Evolutionary conservation across 805 yeast genomes (phyloP).

Genomic region (Candida multigemmis): DNA sequence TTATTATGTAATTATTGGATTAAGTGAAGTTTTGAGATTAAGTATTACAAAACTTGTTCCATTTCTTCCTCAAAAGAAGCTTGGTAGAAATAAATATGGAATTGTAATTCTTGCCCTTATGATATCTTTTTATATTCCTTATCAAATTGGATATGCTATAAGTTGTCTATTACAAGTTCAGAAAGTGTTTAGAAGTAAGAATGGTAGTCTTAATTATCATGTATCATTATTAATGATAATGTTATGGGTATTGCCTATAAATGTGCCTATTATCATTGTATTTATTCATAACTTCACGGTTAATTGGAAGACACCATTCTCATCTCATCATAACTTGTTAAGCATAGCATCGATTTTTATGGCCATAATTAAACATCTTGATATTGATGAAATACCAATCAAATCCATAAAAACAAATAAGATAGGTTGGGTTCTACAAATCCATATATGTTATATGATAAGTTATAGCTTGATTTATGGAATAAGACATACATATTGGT

Average conservation of each 20-base stretch:
- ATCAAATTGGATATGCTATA: slow-evolving; percentile 66
- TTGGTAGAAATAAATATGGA: too few species aligned
- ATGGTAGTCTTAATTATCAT: slow-evolving; percentile 46
- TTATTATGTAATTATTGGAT: too few species aligned
- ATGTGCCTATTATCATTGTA: slow-evolving; percentile 69
- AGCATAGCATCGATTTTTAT: slow-evolving; percentile 66
- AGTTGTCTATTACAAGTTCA: slow-evolving; percentile 49
- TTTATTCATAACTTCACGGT: slow-evolving; percentile 73
- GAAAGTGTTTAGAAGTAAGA: slow-evolving; percentile 32
- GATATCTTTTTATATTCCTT: slow-evolving; percentile 64
- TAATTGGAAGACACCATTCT: slow-evolving; percentile 76
- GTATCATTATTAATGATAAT: slow-evolving; percentile 55
- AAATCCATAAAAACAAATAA: slow-evolving; percentile 1
- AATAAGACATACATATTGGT: slow-evolving; percentile 72
- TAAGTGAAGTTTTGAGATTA: too few species aligned
- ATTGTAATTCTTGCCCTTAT: slow-evolving; percentile 28
- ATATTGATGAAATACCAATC: slow-evolving; percentile 2
- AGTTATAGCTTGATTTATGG: slow-evolving; percentile 67
- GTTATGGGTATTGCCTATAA: slow-evolving; percentile 74
- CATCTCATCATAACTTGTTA: slow-evolving; percentile 76
- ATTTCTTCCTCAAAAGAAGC: too few species aligned
- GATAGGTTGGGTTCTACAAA: slow-evolving; percentile 6
- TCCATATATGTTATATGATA: slow-evolving; percentile 41
- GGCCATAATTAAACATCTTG: slow-evolving; percentile 6
- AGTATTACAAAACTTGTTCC: too few species aligned